Percentiles rank a stretch among this genome's conserved stretches.
phyloP scores from a whole-genome alignment of 495 filamentous ascomycete species.

The Achaetomiella virescens region DNA sequence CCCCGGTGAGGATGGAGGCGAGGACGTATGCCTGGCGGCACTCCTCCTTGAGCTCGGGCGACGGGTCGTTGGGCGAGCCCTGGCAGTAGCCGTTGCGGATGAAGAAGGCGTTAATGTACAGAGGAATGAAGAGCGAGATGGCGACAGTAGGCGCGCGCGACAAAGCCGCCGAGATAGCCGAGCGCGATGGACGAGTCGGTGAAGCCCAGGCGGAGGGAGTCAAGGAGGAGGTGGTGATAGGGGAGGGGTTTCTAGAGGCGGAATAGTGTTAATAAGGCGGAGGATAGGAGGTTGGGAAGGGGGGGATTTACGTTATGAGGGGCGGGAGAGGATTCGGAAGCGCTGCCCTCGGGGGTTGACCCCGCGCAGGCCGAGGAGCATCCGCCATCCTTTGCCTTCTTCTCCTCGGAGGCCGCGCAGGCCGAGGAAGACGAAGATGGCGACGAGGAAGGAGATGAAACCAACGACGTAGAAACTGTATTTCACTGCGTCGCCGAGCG shows the following conservation, averaged over 20 bases:
- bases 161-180: conserved; percentile 89
- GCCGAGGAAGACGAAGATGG: conserved; percentile 70
- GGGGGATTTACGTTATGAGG: conserved; percentile 15
- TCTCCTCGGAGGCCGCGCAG: conserved; percentile 73
- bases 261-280: background rate
- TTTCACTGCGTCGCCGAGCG: conserved; percentile 61
- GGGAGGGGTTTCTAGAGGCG: conserved; percentile 30
- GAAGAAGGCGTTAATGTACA: conserved; percentile 87
- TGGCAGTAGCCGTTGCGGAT: conserved; percentile 71
- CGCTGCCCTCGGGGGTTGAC: conserved; percentile 14
- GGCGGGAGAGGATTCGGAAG: background rate
- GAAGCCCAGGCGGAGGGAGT: conserved; percentile 67
- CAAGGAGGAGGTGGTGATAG: conserved; percentile 45
- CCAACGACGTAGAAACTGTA: conserved; percentile 84
- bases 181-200: conserved; percentile 70
- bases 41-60: conserved; percentile 65
- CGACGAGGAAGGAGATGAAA: conserved; percentile 60
- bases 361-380: conserved; percentile 38
- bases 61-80: conserved; percentile 50
- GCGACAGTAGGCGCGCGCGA: conserved; percentile 92
- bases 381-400: conserved; percentile 61
- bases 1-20: conserved; percentile 76
- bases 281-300: background rate
- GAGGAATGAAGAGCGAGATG: conserved; percentile 87
- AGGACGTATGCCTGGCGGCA: conserved; percentile 82